Evolutionary conservation across 2,329 filamentous ascomycete species (phyloP), one percentile per base, ranked within the genome.

Genomic region (Sordariomycetes sp.): DNA sequence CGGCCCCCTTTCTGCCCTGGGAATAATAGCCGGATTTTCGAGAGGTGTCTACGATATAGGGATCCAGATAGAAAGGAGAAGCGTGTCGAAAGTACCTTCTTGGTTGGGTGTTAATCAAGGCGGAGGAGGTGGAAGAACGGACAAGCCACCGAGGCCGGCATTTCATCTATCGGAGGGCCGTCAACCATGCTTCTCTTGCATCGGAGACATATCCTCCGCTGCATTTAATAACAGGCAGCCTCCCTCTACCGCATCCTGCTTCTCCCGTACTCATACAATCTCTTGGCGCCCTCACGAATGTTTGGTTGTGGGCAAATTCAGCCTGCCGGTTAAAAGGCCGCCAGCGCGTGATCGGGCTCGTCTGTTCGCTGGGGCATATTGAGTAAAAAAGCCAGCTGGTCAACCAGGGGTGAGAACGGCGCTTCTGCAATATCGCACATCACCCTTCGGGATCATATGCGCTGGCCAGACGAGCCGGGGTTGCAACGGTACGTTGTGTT

Each of bases 311-410:
- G 34, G 25, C 52, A 56, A 22, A 56, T 56, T 56, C 55, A 56
- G 55, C 55, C 55, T 56, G 55, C n/a, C 55, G 55, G 55, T 34
- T 56, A 56, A 56, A 56, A 5, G 28, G 42, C 20, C 48, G 24
- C 20, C 55, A 24, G 50, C 55, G 55, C 42, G 54, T 55, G 53
- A 55, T 55, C 53, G 35, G 32, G 53, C 20, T 55, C 53, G 36
- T 22, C 53, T 55, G 22, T 20, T 5, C n/a, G 5, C 53, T 42
- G 36, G 17, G 6, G 53, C 32, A 55, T 5, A 55, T 55, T 55
- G 32, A 55, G 25, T 2, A 39, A n/a, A 22, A n/a, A n/a, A n/a
- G n/a, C n/a, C n/a, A 48, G 17, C 17, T 48, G 17, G 4, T 48
- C 42, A 22, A 52, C 32, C 25, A 20, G 50, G 10, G 50, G 5